These are phyloP conservation scores for Globisporangium nunn DNA, from an alignment of 352 stramenopile species.

Conservation along the genomic window DNA sequence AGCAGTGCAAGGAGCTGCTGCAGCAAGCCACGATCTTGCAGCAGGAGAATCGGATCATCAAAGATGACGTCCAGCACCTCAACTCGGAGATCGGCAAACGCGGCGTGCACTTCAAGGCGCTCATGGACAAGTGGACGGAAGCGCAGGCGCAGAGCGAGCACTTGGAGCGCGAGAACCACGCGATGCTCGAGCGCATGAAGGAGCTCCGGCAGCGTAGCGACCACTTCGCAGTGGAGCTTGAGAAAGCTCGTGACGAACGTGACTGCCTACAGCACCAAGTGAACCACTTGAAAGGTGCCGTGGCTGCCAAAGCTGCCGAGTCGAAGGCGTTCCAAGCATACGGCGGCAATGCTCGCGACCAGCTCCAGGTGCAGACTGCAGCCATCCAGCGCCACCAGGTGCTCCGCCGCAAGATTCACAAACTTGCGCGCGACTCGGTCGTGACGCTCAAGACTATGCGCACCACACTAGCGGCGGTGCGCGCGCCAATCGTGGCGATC, in stretches of 20 bases:
- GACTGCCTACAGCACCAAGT: conserved; percentile 57
- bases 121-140: conserved; percentile 73
- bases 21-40: conserved; percentile 41
- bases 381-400: conserved; percentile 47
- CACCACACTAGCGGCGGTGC: conserved; percentile 32
- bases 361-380: conserved; percentile 50
- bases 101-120: conserved; percentile 46
- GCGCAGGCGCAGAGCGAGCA: conserved; percentile 52
- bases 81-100: conserved; percentile 50
- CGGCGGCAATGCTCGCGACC: conserved; percentile 47
- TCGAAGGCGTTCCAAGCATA: conserved; percentile 70
- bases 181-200: conserved; percentile 47
- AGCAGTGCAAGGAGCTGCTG: conserved; percentile 30
- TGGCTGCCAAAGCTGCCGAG: conserved; percentile 63
- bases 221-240: conserved; percentile 27
- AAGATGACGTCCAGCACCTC: conserved; percentile 43
- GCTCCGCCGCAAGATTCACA: conserved; percentile 40
- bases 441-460: conserved; percentile 29
- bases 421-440: conserved; percentile 35
- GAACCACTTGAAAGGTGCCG: conserved; percentile 64
- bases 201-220: conserved; percentile 33
- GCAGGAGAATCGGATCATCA: conserved; percentile 49
- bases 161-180: conserved; percentile 41
- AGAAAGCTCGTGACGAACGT: conserved; percentile 45
- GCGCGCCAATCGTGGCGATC: conserved; percentile 44